These are phyloP conservation scores for Desmodesmus armatus DNA, from an alignment of 139 green algal genomes.

Conservation along the genomic window DNA sequence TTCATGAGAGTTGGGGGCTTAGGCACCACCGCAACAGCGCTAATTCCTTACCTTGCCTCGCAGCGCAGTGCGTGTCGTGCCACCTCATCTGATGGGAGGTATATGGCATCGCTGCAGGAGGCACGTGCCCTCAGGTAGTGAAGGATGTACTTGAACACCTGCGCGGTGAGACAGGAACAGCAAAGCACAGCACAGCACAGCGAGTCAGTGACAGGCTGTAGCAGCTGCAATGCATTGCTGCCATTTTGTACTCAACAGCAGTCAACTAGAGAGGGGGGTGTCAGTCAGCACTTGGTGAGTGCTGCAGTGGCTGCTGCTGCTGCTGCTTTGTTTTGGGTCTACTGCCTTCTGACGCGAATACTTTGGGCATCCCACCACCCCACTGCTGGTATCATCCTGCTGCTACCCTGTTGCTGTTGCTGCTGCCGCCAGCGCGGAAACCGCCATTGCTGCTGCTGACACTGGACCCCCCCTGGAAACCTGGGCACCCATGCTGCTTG, in stretches of 20 bases:
- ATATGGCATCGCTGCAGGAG: slow-evolving; percentile 29
- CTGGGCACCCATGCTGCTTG: background rate
- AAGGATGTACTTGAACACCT: slow-evolving; percentile 37
- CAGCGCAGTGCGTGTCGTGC: slow-evolving; percentile 12
- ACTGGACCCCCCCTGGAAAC: background rate
- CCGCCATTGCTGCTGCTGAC: background rate
- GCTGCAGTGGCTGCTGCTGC: background rate
- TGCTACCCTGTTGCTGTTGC: background rate
- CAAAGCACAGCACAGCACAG: no score
- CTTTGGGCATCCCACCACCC: background rate
- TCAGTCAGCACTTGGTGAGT: background rate
- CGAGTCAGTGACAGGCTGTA: background rate
- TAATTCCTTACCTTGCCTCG: no score
- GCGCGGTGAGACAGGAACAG: background rate
- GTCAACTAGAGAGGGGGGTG: background rate
- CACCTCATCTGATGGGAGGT: slow-evolving; percentile 24
- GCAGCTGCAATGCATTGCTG: background rate
- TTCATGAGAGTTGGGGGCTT: no score
- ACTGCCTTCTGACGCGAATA: background rate
- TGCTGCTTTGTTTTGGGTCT: background rate
- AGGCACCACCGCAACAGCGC: no score
- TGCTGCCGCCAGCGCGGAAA: background rate
- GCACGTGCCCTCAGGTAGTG: slow-evolving; percentile 43
- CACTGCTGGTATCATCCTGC: background rate
- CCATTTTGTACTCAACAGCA: background rate